Percentiles rank a stretch among this genome's conserved stretches.
Evolutionary conservation across 2,329 filamentous ascomycete species (phyloP).

Genomic region (Penicillium expansum): DNA sequence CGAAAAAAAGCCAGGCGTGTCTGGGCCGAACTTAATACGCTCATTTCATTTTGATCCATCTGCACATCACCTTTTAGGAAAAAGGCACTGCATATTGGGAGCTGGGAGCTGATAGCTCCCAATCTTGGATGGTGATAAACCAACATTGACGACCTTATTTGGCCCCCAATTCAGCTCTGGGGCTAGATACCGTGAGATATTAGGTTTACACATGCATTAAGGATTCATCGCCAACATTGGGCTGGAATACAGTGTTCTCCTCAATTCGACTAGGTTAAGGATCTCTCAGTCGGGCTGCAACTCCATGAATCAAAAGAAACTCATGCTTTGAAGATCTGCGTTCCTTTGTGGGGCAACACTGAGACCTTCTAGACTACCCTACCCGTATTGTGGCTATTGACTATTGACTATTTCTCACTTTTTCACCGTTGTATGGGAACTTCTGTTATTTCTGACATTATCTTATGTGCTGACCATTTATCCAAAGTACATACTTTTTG

Average conservation of each 20-base stretch:
- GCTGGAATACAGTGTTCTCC: neutral
- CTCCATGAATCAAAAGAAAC: neutral
- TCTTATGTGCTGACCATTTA: neutral
- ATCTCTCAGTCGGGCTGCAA: neutral
- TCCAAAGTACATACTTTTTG: too few species aligned
- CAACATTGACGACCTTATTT: neutral
- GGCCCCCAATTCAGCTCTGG: neutral
- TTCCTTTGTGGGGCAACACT: neutral
- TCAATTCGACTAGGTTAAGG: neutral
- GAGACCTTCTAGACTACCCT: neutral
- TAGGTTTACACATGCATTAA: neutral
- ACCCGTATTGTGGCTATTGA: too few species aligned
- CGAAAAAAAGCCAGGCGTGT: neutral
- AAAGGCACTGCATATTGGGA: neutral
- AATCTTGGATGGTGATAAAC: neutral
- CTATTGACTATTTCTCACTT: neutral
- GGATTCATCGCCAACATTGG: neutral
- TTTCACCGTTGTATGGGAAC: neutral
- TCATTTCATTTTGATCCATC: neutral
- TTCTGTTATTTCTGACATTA: neutral
- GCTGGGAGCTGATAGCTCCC: neutral
- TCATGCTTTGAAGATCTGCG: neutral
- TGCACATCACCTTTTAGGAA: neutral
- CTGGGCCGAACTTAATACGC: neutral
- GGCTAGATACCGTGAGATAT: neutral